These are phyloP conservation scores for Apiospora phragmitis DNA, from an alignment of 2,329 filamentous ascomycete genomes.

Conservation along the genomic window DNA sequence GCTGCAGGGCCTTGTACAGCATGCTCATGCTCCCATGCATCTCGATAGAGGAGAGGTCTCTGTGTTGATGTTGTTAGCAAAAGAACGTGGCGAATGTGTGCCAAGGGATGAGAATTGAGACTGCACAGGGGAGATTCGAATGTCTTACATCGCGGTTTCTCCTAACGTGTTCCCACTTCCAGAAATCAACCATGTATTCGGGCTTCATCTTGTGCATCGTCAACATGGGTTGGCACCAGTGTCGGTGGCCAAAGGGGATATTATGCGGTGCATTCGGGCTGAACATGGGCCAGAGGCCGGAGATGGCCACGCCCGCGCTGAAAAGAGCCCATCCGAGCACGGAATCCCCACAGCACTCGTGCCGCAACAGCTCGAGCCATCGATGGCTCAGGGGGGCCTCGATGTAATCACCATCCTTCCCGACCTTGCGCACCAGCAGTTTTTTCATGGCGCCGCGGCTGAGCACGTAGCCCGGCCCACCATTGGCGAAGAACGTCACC, in stretches of 20 bases:
- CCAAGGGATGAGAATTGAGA: neutral
- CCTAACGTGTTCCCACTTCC: slow-evolving; percentile 43
- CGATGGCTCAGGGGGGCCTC: slow-evolving; percentile 39
- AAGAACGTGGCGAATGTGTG: neutral
- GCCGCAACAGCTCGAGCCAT: slow-evolving; percentile 41
- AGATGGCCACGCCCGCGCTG: slow-evolving; percentile 44
- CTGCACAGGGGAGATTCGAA: neutral
- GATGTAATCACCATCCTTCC: slow-evolving; percentile 36
- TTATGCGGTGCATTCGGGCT: slow-evolving; percentile 50
- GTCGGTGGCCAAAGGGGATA: slow-evolving; percentile 44
- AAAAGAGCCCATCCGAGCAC: slow-evolving; percentile 49
- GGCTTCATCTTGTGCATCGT: slow-evolving; percentile 49
- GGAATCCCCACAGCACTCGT: slow-evolving; percentile 55
- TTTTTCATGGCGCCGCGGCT: slow-evolving; percentile 45
- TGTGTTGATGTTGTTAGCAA: slow-evolving; percentile 14
- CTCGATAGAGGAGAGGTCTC: slow-evolving; percentile 38
- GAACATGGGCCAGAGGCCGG: slow-evolving; percentile 51
- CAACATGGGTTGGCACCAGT: slow-evolving; percentile 53
- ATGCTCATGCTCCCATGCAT: slow-evolving; percentile 32
- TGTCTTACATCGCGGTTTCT: slow-evolving; percentile 33
- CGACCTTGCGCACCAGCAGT: slow-evolving; percentile 35
- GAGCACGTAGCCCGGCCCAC: slow-evolving; percentile 48
- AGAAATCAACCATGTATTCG: slow-evolving; percentile 49
- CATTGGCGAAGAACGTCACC: slow-evolving; percentile 48
- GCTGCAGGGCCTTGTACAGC: neutral